Base-by-base conservation (phyloP, 257 asterid species). In the Lavandula angustifolia region DNA sequence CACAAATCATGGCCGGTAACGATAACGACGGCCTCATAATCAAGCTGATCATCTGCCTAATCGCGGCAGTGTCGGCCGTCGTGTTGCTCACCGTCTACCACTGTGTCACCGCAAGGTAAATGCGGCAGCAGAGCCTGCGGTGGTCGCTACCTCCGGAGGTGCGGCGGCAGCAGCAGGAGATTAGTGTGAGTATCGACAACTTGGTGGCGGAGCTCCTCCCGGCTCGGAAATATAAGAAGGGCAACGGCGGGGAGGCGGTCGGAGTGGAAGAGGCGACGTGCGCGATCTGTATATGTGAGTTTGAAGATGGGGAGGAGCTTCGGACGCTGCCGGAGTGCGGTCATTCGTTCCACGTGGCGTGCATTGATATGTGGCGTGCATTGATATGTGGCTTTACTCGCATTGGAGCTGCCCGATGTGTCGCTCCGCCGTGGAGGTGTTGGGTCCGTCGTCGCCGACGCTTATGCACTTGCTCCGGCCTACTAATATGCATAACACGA, bases 331-430 rank as follows among this genome's bases (percentile, higher is more conserved):
- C 67, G 32, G 70, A 63, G 44, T 74, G 79, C 55, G 4, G 17
- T 3, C 79, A 74, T 29, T 62, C 72, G 10, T 74, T 74, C 64
- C 79, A 68, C 35, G 75, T 52, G 10, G 16, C 67, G 47, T 74
- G n/a, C n/a, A n/a, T n/a, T n/a, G n/a, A n/a, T n/a, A 68, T 29
- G 75, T 51, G 9, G 16, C 67, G 48, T 74, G 79, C 33, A 74
- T 74, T 9, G 75, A 74, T 9, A 74, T 69, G 75, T 75, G 79
- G 79, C 69, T 75, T 1, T 69, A 49, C 4, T 74, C 75, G 10
- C 79, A 74, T 29, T 54, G 57, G 18, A 64, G 55, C 16, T 74
- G 79, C 43, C 79, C 79, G 6, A 43, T 74, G 17, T 74, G 79
- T n/a, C 79, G 79, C 4, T 13, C 68, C 13, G 14, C 29, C 3